A percentile compares a stretch with the other conserved stretches of the same genome.
Conservation (phyloP, 2,329 filamentous ascomycete species). For the Myrmaecium sp. region DNA sequence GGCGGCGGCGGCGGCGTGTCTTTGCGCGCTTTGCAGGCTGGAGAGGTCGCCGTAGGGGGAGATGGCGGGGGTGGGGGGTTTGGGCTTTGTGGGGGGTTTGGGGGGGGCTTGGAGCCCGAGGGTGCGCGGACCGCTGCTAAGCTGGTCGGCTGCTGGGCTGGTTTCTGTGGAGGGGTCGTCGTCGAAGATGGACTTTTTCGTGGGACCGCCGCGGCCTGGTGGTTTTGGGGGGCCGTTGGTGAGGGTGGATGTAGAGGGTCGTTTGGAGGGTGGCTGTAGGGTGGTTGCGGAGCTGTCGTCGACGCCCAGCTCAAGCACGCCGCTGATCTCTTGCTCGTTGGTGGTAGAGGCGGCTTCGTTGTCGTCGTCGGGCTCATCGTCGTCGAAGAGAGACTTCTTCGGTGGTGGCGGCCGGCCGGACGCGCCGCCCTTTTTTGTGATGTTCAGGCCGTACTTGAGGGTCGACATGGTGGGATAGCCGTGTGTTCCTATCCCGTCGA, state of each 20-base stretch:
- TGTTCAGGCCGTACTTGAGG: constrained; percentile 41
- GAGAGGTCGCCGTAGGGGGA: constrained; percentile 46
- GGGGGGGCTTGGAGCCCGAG: too few relatives aligned
- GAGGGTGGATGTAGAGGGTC: constrained; percentile 16
- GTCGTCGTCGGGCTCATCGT: constrained; percentile 39
- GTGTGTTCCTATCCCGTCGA: too few relatives aligned
- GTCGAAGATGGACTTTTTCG: too few relatives aligned
- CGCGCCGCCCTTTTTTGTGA: constrained; percentile 35
- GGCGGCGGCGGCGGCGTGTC: constrained; percentile 46
- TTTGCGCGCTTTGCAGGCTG: constrained; percentile 43
- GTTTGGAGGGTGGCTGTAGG: constrained; percentile 15
- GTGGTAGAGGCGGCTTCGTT: constrained; percentile 15
- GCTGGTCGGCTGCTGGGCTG: too few relatives aligned
- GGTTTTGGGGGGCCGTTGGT: too few relatives aligned
- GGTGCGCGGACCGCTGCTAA: too few relatives aligned
- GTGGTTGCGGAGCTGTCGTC: constrained; percentile 28
- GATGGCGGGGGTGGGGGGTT: constrained; percentile 1
- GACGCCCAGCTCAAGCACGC: constrained; percentile 34
- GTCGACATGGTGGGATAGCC: constrained; percentile 11
- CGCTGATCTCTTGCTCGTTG: constrained; percentile 39
- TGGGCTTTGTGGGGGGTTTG: background rate
- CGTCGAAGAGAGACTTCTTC: constrained; percentile 29
- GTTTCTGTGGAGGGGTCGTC: constrained; percentile 18
- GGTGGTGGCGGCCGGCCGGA: constrained; percentile 9
- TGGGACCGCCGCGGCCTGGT: too few relatives aligned